Percentiles rank a stretch among this genome's conserved stretches.
Evolutionary conservation across 2,329 filamentous ascomycete species (phyloP).

Genomic region (Aaosphaeria arxii): DNA sequence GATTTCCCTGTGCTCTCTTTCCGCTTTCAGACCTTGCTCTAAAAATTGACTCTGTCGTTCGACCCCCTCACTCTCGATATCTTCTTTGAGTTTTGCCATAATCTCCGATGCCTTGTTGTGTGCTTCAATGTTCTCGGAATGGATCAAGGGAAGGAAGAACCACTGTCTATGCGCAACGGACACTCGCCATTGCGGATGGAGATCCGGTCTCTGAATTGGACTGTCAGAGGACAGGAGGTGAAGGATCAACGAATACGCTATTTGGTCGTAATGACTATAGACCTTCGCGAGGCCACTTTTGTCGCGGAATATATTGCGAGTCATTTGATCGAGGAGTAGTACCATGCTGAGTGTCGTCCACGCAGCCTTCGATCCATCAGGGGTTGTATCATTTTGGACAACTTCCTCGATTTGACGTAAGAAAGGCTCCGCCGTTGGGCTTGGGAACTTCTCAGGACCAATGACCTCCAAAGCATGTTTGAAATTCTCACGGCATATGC

Average conservation of each 20-base stretch:
- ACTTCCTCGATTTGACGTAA: slow-evolving; percentile 27
- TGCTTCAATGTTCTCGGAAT: slow-evolving; percentile 51
- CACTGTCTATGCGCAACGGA: slow-evolving; percentile 48
- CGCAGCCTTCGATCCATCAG: slow-evolving; percentile 22
- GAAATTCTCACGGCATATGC: slow-evolving; percentile 31
- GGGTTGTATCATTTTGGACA: slow-evolving; percentile 9
- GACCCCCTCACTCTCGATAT: slow-evolving; percentile 25
- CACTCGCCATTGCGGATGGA: slow-evolving; percentile 23
- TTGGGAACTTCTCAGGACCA: slow-evolving; percentile 28
- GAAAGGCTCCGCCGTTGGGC: slow-evolving; percentile 37
- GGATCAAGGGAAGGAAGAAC: slow-evolving; percentile 61
- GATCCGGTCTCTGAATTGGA: slow-evolving; percentile 21
- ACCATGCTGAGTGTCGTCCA: slow-evolving; percentile 49
- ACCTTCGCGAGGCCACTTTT: slow-evolving; percentile 41
- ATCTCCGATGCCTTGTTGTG: slow-evolving; percentile 42
- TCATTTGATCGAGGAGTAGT: slow-evolving; percentile 61
- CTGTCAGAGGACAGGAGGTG: slow-evolving; percentile 29
- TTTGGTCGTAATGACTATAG: slow-evolving; percentile 56
- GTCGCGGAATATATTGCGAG: slow-evolving; percentile 60
- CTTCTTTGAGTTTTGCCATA: slow-evolving; percentile 33
- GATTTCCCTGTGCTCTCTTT: slow-evolving; percentile 49
- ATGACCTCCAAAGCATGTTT: slow-evolving; percentile 36
- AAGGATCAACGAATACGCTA: slow-evolving; percentile 47
- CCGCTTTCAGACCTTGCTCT: slow-evolving; percentile 34
- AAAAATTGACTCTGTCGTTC: slow-evolving; percentile 26